Conservation (phyloP, 352 stramenopile genomes). For the Phytophthora palmivora region DNA sequence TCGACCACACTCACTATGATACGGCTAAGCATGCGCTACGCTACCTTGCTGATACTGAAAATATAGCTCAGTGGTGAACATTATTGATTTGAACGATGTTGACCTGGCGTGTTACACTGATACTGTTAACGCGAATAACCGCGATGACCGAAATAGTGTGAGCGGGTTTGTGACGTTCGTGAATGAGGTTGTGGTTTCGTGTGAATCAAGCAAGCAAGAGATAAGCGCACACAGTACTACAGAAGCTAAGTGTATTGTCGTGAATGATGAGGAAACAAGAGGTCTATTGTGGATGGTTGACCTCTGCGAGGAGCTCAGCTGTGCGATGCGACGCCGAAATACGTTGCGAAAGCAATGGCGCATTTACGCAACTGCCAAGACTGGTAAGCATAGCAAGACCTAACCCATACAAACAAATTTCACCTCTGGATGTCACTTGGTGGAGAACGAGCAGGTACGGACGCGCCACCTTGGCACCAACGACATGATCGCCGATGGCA, state of each 20-base stretch:
- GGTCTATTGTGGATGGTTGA: slow-evolving; percentile 27
- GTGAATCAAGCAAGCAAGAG: slow-evolving; percentile 37
- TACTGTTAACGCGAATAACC: slow-evolving; percentile 36
- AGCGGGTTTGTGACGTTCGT: slow-evolving; percentile 34
- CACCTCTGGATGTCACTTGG: too few relatives aligned
- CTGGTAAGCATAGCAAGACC: too few relatives aligned
- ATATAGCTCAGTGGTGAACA: slow-evolving; percentile 1
- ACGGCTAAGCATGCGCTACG: slow-evolving; percentile 3
- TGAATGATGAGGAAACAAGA: slow-evolving; percentile 16
- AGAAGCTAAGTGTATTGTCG: slow-evolving; percentile 32
- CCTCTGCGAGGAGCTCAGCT: slow-evolving; percentile 10
- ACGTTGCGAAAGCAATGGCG: not conserved
- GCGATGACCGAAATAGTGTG: slow-evolving; percentile 21
- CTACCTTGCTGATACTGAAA: slow-evolving; percentile 1
- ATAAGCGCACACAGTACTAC: slow-evolving; percentile 32
- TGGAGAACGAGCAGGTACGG: too few relatives aligned
- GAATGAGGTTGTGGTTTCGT: slow-evolving; percentile 23
- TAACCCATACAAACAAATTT: too few relatives aligned
- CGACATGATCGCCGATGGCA: too few relatives aligned
- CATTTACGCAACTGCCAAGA: too few relatives aligned
- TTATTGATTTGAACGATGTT: not conserved
- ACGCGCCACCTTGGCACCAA: too few relatives aligned
- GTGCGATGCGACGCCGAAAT: not conserved
- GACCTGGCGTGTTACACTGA: slow-evolving; percentile 20
- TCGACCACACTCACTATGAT: slow-evolving; percentile 4